Evolutionary conservation across 306 rosid species (phyloP).

Genomic region (Castanea crenata): DNA sequence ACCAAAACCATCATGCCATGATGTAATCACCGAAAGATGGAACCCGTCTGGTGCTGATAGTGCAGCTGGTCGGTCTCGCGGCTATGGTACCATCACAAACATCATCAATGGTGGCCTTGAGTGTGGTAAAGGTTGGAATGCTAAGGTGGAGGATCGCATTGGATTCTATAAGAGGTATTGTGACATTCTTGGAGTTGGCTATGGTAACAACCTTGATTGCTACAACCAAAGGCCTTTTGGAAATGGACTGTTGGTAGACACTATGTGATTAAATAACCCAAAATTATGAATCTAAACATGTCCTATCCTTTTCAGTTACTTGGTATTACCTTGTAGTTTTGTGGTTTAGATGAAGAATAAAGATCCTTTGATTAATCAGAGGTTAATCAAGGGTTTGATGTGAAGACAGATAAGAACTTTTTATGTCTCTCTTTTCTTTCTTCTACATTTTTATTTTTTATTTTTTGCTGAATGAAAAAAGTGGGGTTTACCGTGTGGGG

Average conservation of each 20-base stretch:
- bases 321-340: not conserved
- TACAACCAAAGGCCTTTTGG: constrained; percentile 31
- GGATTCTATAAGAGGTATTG: constrained; percentile 46
- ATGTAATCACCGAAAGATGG: constrained; percentile 57
- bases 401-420: too few species aligned
- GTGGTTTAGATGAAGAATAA: not conserved
- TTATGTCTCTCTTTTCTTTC: too few species aligned
- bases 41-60: constrained; percentile 43
- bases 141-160: constrained; percentile 28
- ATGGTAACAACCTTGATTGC: constrained; percentile 39
- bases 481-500: fast-evolving
- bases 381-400: not conserved
- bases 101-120: constrained; percentile 47
- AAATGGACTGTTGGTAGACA: constrained; percentile 9
- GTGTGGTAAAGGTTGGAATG: constrained; percentile 30
- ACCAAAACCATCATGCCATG: constrained; percentile 70
- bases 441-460: too few species aligned
- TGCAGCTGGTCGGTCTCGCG: constrained; percentile 34
- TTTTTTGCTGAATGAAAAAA: too few species aligned
- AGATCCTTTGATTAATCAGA: not conserved
- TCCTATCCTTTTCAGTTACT: not conserved
- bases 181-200: constrained; percentile 28
- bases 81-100: constrained; percentile 43
- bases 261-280: not conserved
- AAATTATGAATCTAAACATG: not conserved